Percentiles rank a stretch among this genome's conserved stretches.
These are phyloP conservation scores for Glebionis coronaria DNA, from an alignment of 129 eudicot genomes.

Conservation along the genomic window DNA sequence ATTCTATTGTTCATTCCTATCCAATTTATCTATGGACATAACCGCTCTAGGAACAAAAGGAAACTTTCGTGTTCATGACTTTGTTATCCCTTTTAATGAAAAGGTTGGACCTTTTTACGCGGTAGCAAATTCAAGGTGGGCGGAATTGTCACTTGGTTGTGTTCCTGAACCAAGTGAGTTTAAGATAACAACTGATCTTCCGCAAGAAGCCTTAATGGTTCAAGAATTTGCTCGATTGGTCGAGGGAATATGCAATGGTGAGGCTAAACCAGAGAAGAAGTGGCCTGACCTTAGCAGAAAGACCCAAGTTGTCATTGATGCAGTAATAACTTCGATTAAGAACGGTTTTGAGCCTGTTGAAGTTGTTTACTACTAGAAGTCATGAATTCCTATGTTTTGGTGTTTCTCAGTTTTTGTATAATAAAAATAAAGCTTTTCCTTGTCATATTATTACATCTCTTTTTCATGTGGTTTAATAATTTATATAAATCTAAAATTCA, in stretches of 20 bases:
- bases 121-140: conserved; percentile 31
- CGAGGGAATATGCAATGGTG: conserved; percentile 27
- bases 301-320: conserved; percentile 59
- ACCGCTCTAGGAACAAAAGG: conserved; percentile 55
- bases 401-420: neutral
- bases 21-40: conserved; percentile 50
- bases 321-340: conserved; percentile 53
- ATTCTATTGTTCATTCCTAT: conserved; percentile 47
- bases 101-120: conserved; percentile 39
- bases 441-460: too few species aligned
- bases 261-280: conserved; percentile 42
- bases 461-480: too few species aligned
- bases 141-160: conserved; percentile 39
- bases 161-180: conserved; percentile 41
- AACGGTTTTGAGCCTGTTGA: conserved; percentile 48
- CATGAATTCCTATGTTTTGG: neutral
- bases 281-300: conserved; percentile 60
- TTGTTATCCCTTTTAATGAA: conserved; percentile 53
- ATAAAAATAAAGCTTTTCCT: neutral
- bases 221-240: conserved; percentile 57
- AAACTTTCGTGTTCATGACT: conserved; percentile 50
- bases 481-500: too few species aligned
- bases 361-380: conserved; percentile 33
- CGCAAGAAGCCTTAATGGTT: conserved; percentile 69
- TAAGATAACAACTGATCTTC: conserved; percentile 34